Evolutionary conservation across 805 yeast genomes (phyloP).

Genomic region (Suhomyces sp.): DNA sequence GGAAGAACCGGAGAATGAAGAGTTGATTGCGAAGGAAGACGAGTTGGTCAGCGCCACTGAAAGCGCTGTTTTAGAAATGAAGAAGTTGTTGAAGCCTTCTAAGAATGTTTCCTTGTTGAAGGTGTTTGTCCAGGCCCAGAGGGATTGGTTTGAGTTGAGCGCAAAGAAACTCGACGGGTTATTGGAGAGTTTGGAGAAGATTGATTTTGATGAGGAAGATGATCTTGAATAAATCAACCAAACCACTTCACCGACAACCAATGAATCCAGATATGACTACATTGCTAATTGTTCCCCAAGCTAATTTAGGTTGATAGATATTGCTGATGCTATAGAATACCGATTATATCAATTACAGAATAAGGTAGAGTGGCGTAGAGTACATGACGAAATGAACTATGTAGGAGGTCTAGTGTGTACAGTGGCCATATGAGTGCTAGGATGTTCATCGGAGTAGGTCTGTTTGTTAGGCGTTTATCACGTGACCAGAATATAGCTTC

Average conservation of each 20-base stretch:
- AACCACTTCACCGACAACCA: too few relatives aligned
- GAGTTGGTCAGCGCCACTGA: constrained; percentile 78
- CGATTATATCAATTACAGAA: background rate
- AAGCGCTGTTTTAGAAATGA: constrained; percentile 76
- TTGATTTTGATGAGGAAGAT: constrained; percentile 34
- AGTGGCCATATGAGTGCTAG: too few relatives aligned
- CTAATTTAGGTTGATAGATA: too few relatives aligned
- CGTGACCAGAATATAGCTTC: background rate
- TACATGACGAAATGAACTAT: too few relatives aligned
- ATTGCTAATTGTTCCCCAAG: too few relatives aligned
- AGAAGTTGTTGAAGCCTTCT: constrained; percentile 63
- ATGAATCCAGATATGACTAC: too few relatives aligned
- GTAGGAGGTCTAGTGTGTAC: too few relatives aligned
- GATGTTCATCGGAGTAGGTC: too few relatives aligned
- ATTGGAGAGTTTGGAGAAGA: constrained; percentile 29
- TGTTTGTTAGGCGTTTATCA: background rate
- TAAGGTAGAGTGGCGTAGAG: too few relatives aligned
- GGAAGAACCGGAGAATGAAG: constrained; percentile 47
- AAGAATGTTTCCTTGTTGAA: constrained; percentile 62
- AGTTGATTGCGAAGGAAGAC: constrained; percentile 62
- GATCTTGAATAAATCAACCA: constrained; percentile 12
- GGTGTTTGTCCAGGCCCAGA: constrained; percentile 66
- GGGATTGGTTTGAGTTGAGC: constrained; percentile 49
- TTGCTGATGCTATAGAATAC: background rate
- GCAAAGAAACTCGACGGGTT: constrained; percentile 33